A percentile compares a stretch with the other conserved stretches of the same genome.
Evolutionary conservation across 495 filamentous ascomycete species (phyloP).

Genomic region (Podospora fimiseda): DNA sequence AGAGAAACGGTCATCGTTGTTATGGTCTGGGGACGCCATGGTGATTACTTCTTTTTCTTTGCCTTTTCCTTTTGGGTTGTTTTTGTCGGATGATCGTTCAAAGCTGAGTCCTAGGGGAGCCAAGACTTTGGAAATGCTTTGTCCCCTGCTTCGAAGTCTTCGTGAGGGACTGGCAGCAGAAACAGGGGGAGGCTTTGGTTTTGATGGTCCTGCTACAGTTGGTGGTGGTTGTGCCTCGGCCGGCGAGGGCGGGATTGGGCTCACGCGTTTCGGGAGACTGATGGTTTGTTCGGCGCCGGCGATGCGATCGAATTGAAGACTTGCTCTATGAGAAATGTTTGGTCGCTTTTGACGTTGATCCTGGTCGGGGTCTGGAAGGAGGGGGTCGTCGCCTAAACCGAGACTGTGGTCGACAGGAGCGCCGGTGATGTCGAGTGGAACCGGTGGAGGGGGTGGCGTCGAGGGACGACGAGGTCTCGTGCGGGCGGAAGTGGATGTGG

Average conservation of each 20-base stretch:
- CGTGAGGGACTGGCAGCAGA: constrained; percentile 26
- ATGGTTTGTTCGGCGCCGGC: constrained; percentile 60
- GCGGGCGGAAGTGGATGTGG: constrained; percentile 11
- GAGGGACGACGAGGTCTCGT: constrained; percentile 34
- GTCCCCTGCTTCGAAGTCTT: constrained; percentile 23
- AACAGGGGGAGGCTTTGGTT: constrained; percentile 13
- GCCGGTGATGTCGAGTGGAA: constrained; percentile 37
- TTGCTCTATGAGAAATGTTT: constrained; percentile 47
- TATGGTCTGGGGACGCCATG: not conserved
- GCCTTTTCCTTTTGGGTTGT: constrained; percentile 29
- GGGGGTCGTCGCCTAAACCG: constrained; percentile 53
- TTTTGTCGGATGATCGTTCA: constrained; percentile 10
- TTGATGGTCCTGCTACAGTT: constrained; percentile 21
- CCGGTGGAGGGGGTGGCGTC: constrained; percentile 40
- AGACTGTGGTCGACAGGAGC: constrained; percentile 26
- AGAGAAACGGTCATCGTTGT: constrained; percentile 29
- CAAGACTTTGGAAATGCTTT: constrained; percentile 26
- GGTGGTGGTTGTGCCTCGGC: constrained; percentile 23
- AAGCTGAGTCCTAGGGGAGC: constrained; percentile 31
- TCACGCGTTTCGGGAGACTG: constrained; percentile 56
- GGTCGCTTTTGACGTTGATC: constrained; percentile 46
- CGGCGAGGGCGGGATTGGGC: constrained; percentile 27
- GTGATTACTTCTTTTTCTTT: constrained; percentile 38
- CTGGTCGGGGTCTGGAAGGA: constrained; percentile 63
- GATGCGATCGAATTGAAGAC: constrained; percentile 60